A percentile compares a stretch with the other conserved stretches of the same genome.
Evolutionary conservation across 2,329 filamentous ascomycete genomes (phyloP).

Genomic region (Verticillium klebahnii): DNA sequence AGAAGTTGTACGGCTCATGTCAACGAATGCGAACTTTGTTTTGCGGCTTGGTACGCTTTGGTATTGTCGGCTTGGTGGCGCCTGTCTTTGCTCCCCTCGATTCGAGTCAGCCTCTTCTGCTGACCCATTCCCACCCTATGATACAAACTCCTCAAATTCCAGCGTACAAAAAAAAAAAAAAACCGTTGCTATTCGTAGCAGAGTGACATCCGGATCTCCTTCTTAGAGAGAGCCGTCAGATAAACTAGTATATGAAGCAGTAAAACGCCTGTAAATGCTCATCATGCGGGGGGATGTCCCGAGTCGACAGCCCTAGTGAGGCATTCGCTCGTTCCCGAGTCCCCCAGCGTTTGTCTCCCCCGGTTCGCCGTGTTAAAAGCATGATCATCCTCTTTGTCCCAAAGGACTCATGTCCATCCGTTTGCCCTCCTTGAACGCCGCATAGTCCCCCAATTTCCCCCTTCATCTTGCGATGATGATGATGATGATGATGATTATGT

Average conservation of each 20-base stretch:
- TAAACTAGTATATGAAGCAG: neutral
- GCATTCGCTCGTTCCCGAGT: neutral
- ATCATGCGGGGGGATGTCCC: neutral
- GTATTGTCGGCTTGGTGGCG: neutral
- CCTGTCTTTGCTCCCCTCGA: neutral
- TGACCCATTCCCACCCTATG: neutral
- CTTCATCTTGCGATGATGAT: neutral
- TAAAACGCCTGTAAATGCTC: conserved; percentile 3
- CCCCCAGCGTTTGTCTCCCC: neutral
- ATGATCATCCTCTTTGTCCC: neutral
- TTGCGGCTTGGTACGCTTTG: neutral
- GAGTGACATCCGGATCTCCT: neutral
- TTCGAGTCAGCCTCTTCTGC: neutral
- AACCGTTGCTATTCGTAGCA: neutral
- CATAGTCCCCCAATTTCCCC: neutral
- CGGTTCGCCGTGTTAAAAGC: neutral
- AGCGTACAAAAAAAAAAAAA: neutral
- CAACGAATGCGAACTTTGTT: neutral
- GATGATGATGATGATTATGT: neutral
- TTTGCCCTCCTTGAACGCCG: neutral
- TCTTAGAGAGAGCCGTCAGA: neutral
- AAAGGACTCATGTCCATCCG: neutral
- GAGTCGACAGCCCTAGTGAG: neutral
- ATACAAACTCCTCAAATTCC: neutral
- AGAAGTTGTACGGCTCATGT: neutral